Evolutionary conservation across 2,329 filamentous ascomycete genomes (phyloP).

Genomic region (Colletotrichum siamense): DNA sequence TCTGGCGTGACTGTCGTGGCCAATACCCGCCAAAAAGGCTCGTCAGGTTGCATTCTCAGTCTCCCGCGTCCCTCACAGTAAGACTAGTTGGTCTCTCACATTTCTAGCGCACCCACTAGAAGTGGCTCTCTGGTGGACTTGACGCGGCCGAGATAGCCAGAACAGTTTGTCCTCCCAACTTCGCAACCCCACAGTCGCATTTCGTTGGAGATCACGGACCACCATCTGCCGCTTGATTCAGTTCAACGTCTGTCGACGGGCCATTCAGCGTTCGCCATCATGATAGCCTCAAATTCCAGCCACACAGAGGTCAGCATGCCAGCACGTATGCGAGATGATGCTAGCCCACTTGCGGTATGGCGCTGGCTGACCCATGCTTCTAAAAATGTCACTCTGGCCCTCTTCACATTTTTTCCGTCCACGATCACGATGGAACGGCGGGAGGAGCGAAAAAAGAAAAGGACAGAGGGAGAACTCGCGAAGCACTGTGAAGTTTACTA

Average conservation of each 20-base stretch:
- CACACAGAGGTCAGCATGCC: conserved; percentile 6
- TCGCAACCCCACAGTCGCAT: conserved; percentile 4
- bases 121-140: conserved; percentile 4
- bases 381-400: conserved; percentile 4
- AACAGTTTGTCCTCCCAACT: background rate
- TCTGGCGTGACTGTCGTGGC: background rate
- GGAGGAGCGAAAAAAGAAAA: background rate
- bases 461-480: background rate
- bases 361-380: background rate
- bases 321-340: background rate
- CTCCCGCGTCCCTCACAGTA: conserved; percentile 1
- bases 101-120: conserved; percentile 10
- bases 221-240: conserved; percentile 2
- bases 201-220: conserved; percentile 14
- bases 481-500: background rate
- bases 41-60: conserved; percentile 8
- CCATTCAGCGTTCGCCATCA: conserved; percentile 1
- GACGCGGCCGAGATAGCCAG: conserved; percentile 2
- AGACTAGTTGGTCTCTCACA: background rate
- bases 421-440: background rate
- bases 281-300: conserved; percentile 14
- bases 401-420: background rate
- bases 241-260: background rate
- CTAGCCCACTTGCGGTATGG: conserved; percentile 8
- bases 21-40: conserved; percentile 14